Conservation (phyloP, 2,329 filamentous ascomycete species). For the Ceratocystiopsis sp. region DNA sequence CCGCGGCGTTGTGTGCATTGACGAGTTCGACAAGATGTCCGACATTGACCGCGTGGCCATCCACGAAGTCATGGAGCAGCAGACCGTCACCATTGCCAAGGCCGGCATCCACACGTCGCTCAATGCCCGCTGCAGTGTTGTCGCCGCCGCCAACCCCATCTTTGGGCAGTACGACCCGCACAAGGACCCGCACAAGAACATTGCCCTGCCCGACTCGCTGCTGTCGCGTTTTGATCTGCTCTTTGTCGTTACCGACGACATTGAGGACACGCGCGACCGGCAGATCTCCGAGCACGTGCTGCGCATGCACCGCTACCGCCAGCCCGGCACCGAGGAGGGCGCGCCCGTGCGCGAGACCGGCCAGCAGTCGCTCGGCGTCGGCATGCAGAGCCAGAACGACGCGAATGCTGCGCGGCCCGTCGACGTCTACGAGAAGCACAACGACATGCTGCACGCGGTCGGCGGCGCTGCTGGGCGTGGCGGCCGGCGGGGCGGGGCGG, state of each 20-base stretch:
- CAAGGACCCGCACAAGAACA: constrained; percentile 98
- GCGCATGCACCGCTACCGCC: constrained; percentile 90
- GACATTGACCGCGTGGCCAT: constrained; percentile 96
- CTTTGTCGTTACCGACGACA: constrained; percentile 95
- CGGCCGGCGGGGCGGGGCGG: constrained; percentile 22
- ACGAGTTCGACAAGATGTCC: constrained; percentile 99
- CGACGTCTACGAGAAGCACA: constrained; percentile 91
- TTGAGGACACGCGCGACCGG: constrained; percentile 81
- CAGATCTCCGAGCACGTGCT: constrained; percentile 92
- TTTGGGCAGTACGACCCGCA: constrained; percentile 97
- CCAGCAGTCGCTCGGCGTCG: constrained; percentile 72
- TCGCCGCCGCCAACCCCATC: constrained; percentile 92
- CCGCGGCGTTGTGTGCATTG: constrained; percentile 93
- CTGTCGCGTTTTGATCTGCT: constrained; percentile 96
- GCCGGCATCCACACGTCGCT: constrained; percentile 95
- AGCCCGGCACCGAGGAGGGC: constrained; percentile 84
- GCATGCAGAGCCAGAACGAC: constrained; percentile 59
- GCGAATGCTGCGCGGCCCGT: constrained; percentile 44
- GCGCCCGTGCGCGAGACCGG: constrained; percentile 81
- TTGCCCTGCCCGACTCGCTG: constrained; percentile 87
- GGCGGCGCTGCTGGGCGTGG: constrained; percentile 41
- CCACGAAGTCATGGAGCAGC: constrained; percentile 99
- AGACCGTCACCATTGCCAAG: constrained; percentile 97
- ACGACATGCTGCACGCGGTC: constrained; percentile 86
- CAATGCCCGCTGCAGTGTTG: constrained; percentile 89